A percentile compares a stretch with the other conserved stretches of the same genome.
phyloP scores from a whole-genome alignment of 1,284 basidiomycete genomes.

The Ustilago nuda region DNA sequence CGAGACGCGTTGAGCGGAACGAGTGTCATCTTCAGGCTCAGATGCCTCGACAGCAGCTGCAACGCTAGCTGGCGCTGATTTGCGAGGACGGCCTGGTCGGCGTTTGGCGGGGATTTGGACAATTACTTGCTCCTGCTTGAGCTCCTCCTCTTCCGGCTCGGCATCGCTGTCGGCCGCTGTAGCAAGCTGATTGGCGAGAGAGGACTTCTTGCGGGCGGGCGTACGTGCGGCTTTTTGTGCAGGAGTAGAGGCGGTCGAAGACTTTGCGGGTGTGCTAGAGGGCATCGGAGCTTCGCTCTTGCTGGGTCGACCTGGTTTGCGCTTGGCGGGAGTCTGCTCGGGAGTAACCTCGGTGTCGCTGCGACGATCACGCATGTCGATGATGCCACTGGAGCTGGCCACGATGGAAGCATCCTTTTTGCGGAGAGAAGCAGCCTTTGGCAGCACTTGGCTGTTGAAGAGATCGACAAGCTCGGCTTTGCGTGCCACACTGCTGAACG shows the following conservation, averaged over 20 bases:
- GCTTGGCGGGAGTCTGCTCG: constrained; percentile 40
- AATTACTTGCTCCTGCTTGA: constrained; percentile 8
- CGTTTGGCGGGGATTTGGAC: constrained; percentile 32
- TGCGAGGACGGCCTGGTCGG: constrained; percentile 34
- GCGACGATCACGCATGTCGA: constrained; percentile 68
- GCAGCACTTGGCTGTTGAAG: constrained; percentile 75
- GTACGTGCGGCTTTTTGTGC: constrained; percentile 12
- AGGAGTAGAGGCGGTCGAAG: constrained; percentile 1
- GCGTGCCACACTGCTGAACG: constrained; percentile 81
- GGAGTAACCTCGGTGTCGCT: constrained; percentile 18
- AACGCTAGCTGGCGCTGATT: constrained; percentile 28
- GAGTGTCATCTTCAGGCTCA: constrained; percentile 74
- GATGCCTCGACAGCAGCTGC: constrained; percentile 18
- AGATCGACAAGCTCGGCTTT: constrained; percentile 85
- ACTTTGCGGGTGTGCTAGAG: constrained; percentile 19
- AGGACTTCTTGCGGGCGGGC: constrained; percentile 40
- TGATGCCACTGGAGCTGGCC: constrained; percentile 67
- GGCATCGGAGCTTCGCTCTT: constrained; percentile 42
- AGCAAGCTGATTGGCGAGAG: constrained; percentile 20
- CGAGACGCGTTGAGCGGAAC: constrained; percentile 23
- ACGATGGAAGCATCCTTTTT: constrained; percentile 75
- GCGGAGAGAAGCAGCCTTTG: constrained; percentile 39
- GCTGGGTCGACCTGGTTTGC: constrained; percentile 41
- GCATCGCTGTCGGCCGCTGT: constrained; percentile 28
- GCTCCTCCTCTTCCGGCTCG: constrained; percentile 12